Evolutionary conservation across 441 rosid genomes (phyloP), one percentile per base, ranked within the genome.

Genomic region (Pelargonium australe): DNA sequence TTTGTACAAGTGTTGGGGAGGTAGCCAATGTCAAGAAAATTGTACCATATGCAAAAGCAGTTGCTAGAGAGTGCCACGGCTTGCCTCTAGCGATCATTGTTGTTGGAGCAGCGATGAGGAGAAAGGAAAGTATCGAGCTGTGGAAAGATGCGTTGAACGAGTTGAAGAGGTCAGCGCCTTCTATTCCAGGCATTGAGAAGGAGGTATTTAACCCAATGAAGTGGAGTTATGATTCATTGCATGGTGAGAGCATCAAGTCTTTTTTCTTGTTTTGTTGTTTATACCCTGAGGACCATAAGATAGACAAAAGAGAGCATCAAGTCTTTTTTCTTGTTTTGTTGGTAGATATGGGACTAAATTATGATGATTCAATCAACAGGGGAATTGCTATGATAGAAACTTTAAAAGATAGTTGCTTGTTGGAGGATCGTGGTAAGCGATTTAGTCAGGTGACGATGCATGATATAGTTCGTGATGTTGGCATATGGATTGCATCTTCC

Each of bases 241-340:
- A 14, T 5, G 19, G 14, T 53, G 20, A 53, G 20, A 53, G 4
- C 19, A 4, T 53, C 60, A 53, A 80, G 64, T 66, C 81, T 49
- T 82, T 82, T 58, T 76, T 82, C 70, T 80, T 82, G 13, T 78
- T 76, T 51, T 80, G 80, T 19, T 75, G 80, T 60, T 77, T 82
- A 10, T 82, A 72, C 64, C 84, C 86, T 4, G 79, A 82, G 34
- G 81, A 82, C 68, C 72, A 64, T 69, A 72, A 77, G 23, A 74
- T 80, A 34, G 76, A 72, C 49, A 49, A 62, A 61, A 31, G 73
- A 3, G 80, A 80, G 44, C 78, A 12, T 51, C 57, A 51, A 80
- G 64, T 66, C 81, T 47, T 82, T 82, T 63, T 76, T 82, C 70
- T 80, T 82, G 12, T 78, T 76, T 49, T 80, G 80, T 17, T 75